Evolutionary conservation across 768 basidiomycete genomes (phyloP).

Genomic region (Exsudoporus frostii): DNA sequence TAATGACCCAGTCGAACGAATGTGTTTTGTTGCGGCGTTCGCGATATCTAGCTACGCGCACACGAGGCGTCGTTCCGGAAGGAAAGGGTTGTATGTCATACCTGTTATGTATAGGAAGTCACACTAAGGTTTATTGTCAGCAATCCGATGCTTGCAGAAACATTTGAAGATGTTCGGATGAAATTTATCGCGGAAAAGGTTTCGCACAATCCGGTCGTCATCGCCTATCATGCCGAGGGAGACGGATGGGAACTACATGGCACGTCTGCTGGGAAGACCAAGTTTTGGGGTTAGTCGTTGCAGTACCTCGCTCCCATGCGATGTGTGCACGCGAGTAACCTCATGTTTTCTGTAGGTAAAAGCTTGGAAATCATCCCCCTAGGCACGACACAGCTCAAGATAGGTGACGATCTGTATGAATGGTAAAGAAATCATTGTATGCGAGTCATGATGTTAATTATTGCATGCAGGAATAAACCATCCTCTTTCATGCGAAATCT

Average conservation of each 20-base stretch:
- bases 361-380: conserved; percentile 83
- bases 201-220: conserved; percentile 76
- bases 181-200: conserved; percentile 87
- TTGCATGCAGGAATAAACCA: conserved; percentile 65
- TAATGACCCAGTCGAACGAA: conserved; percentile 58
- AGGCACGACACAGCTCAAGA: conserved; percentile 64
- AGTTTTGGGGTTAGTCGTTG: conserved; percentile 76
- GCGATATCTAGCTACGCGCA: conserved; percentile 83
- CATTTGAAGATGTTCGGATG: conserved; percentile 80
- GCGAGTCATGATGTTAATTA: neutral
- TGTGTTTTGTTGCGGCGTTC: conserved; percentile 79
- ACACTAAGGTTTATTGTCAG: conserved; percentile 37
- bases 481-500: conserved; percentile 88
- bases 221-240: conserved; percentile 85
- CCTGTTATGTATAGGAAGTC: conserved; percentile 1
- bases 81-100: conserved; percentile 79
- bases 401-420: conserved; percentile 63
- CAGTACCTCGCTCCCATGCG: conserved; percentile 3
- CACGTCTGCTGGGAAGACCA: conserved; percentile 80
- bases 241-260: conserved; percentile 70
- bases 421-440: conserved; percentile 45
- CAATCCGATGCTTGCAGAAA: conserved; percentile 86
- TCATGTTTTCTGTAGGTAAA: conserved; percentile 53
- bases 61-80: conserved; percentile 72
- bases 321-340: conserved; percentile 18